Conservation (phyloP, 1,284 basidiomycete genomes). For the Ganoderma lucidum region DNA sequence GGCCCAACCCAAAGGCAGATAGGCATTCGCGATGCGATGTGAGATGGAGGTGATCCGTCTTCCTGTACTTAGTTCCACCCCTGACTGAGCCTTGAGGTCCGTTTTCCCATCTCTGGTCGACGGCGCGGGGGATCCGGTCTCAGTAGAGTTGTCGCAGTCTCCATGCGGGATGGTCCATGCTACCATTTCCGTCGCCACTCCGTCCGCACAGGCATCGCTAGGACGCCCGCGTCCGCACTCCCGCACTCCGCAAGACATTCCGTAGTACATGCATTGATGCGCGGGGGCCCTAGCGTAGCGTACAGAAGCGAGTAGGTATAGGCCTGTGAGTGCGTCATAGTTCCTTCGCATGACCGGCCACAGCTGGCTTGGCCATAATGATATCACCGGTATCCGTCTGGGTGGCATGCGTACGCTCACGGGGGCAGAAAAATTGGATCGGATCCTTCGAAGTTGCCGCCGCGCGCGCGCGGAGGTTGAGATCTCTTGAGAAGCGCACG, state of each 20-base stretch:
- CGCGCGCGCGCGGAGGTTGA: constrained; percentile 5
- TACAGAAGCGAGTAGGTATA: not conserved
- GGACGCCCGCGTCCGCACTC: constrained; percentile 22
- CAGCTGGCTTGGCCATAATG: not conserved
- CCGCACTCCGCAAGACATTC: constrained; percentile 10
- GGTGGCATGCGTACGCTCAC: not conserved
- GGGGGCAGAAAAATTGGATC: not conserved
- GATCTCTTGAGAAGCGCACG: not conserved
- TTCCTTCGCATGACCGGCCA: not conserved
- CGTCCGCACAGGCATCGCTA: constrained; percentile 9
- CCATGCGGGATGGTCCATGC: constrained; percentile 34
- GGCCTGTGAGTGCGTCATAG: not conserved
- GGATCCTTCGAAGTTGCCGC: constrained; percentile 7
- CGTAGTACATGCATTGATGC: constrained; percentile 4
- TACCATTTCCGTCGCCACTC: constrained; percentile 28
- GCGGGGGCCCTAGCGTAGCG: too few relatives aligned
- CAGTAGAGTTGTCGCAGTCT: constrained; percentile 24
- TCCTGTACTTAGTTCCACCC: not conserved
- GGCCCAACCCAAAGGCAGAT: constrained; percentile 6
- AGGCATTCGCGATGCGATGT: constrained; percentile 17
- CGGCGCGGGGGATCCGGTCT: constrained; percentile 30
- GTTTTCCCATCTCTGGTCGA: constrained; percentile 18
- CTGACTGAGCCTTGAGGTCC: constrained; percentile 17
- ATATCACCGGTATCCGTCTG: not conserved
- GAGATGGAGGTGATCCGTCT: constrained; percentile 9